Base-by-base conservation (phyloP, 768 basidiomycete species). In the Mycena polygramma region DNA sequence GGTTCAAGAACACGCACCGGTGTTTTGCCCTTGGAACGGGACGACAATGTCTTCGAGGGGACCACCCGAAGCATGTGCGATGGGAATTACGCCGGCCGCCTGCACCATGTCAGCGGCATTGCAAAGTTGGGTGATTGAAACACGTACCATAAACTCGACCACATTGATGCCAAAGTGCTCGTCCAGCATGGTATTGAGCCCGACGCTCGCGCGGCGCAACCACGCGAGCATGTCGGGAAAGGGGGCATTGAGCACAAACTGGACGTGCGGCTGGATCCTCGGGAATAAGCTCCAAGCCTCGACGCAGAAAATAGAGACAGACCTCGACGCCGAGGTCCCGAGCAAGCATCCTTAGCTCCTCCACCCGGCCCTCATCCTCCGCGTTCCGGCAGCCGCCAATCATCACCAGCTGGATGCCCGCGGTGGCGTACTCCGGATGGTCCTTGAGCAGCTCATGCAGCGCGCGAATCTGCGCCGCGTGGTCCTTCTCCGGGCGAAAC, bases 141-240 rank as follows among this genome's bases (percentile, higher is more conserved):
- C 24, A 79, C 88, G 72, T 57, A 94, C 97, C 97, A 99, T 97
- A 75, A 94, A 97, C 79, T 99, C 97, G 10, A 99, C 97, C 45
- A 99, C 87, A 74, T 96, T 98, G 79, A 99, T 99, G 3, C 98
- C 97, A 71, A 99, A 99, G 78, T 99, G 97, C 79, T 99, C 97
- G 76, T 99, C 96, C 0, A 96, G 88, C 97, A 99, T 99, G 17
- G 97, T 98, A 76, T 94, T 97, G 30, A 99, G 78, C 0, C 97
- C 97, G 19, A 98, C 86, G 70, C 91, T 93, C 2, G 96, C 90
- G 53, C 82, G 82, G 9, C 92, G 89, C 2, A 99, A 84, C 87
- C 92, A 91, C 7, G 79, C 76, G 5, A 96, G 85, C 69, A 98
- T 86, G 35, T 86, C 86, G 0, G 89, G 77, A 73, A 93, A 98